Conservation (phyloP, 1,284 basidiomycete genomes). For the Melampsora americana region DNA sequence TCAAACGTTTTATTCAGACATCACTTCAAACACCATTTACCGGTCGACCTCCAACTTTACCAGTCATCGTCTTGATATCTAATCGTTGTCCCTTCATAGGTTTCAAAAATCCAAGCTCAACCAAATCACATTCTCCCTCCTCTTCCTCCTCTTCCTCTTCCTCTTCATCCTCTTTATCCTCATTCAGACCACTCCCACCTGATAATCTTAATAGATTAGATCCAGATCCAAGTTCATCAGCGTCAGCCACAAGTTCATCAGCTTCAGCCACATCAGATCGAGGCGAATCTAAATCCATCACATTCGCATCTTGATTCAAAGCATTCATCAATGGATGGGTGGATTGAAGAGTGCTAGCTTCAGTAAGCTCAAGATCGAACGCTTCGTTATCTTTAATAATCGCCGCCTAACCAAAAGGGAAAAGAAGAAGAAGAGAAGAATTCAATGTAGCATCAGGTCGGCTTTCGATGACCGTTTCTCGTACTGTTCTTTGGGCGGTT, state of each 20-base stretch:
- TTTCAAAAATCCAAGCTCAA: slow-evolving; percentile 41
- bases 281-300: slow-evolving; percentile 33
- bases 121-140: slow-evolving; percentile 32
- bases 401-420: slow-evolving; percentile 2
- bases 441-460: no score
- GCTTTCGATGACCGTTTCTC: no score
- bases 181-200: slow-evolving; percentile 16
- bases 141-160: slow-evolving; percentile 17
- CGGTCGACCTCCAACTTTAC: slow-evolving; percentile 39
- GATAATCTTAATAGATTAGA: slow-evolving; percentile 23
- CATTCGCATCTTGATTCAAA: slow-evolving; percentile 7
- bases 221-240: slow-evolving; percentile 2
- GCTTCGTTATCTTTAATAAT: slow-evolving; percentile 40
- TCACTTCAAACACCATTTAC: slow-evolving; percentile 8
- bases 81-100: slow-evolving; percentile 18
- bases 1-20: neutral
- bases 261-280: slow-evolving; percentile 40
- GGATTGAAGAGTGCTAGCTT: neutral
- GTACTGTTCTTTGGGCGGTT: no score
- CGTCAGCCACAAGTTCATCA: slow-evolving; percentile 28
- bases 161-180: neutral
- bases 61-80: slow-evolving; percentile 30
- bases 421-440: neutral
- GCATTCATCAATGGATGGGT: neutral
- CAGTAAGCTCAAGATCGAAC: slow-evolving; percentile 14